These are phyloP conservation scores for Tylopilus rubrobrunneus DNA, from an alignment of 768 basidiomycete species.

Conservation along the genomic window DNA sequence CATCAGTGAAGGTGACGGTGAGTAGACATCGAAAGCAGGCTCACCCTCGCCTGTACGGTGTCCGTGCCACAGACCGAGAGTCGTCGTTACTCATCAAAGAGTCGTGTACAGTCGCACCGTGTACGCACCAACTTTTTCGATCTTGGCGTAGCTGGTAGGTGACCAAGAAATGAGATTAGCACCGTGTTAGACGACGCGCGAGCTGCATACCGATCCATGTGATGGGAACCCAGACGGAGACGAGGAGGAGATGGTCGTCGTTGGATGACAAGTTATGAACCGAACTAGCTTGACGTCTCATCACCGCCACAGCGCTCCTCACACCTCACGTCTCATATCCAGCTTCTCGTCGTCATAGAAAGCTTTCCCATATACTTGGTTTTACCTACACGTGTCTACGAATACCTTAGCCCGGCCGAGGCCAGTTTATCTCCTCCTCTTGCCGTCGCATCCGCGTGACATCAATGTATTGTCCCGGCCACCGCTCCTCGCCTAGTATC, in stretches of 20 bases:
- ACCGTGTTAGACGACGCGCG: constrained; percentile 2
- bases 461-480: constrained; percentile 75
- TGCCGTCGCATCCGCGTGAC: constrained; percentile 56
- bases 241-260: constrained; percentile 13
- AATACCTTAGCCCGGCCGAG: constrained; percentile 45
- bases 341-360: constrained; percentile 16
- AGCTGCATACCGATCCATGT: constrained; percentile 33
- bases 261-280: constrained; percentile 18
- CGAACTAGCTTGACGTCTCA: constrained; percentile 11
- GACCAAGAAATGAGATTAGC: constrained; percentile 15
- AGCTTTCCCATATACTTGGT: constrained; percentile 10
- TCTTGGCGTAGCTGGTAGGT: constrained; percentile 80
- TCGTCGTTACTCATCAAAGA: constrained; percentile 12
- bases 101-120: constrained; percentile 5
- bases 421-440: constrained; percentile 65
- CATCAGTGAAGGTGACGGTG: constrained; percentile 1
- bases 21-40: neutral
- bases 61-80: constrained; percentile 16
- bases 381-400: constrained; percentile 2
- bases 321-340: constrained; percentile 3
- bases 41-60: constrained; percentile 41
- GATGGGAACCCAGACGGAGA: constrained; percentile 1
- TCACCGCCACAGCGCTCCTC: constrained; percentile 10
- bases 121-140: constrained; percentile 95
- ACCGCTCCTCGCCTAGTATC: constrained; percentile 57